These are phyloP conservation scores for Aspergillus saccharolyticus DNA, from an alignment of 495 filamentous ascomycete species.

Conservation along the genomic window DNA sequence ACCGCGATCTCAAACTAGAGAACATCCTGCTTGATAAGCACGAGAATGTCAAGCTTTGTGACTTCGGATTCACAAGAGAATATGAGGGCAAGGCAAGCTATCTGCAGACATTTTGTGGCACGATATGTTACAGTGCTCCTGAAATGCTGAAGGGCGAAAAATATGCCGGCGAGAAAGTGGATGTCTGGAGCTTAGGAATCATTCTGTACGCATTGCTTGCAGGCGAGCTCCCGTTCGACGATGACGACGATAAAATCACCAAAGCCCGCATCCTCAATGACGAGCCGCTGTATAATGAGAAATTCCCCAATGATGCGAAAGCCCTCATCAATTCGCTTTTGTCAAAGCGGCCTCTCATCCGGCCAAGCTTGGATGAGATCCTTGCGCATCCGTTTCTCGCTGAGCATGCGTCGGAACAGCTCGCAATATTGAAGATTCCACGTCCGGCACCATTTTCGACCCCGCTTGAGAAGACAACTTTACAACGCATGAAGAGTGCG, in stretches of 20 bases:
- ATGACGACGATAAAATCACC: constrained; percentile 83
- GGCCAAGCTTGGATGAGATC: constrained; percentile 83
- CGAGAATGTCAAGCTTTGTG: constrained; percentile 97
- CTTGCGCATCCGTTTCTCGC: constrained; percentile 83
- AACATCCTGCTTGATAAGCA: constrained; percentile 96
- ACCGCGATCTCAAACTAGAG: constrained; percentile 94
- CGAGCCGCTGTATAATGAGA: constrained; percentile 79
- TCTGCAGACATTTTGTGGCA: constrained; percentile 95
- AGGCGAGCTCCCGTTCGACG: constrained; percentile 93
- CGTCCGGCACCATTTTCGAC: constrained; percentile 84
- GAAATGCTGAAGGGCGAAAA: constrained; percentile 99
- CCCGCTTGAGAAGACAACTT: constrained; percentile 78
- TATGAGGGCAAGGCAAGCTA: constrained; percentile 95
- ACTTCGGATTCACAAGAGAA: constrained; percentile 96
- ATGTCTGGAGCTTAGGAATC: constrained; percentile 96
- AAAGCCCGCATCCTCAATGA: constrained; percentile 76
- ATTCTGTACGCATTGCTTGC: constrained; percentile 90
- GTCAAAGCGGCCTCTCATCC: constrained; percentile 80
- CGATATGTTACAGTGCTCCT: constrained; percentile 93
- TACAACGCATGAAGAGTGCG: constrained; percentile 91
- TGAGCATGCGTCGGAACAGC: constrained; percentile 83
- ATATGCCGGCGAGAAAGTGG: constrained; percentile 95
- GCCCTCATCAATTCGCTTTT: constrained; percentile 70
- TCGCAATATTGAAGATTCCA: constrained; percentile 81
- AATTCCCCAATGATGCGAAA: constrained; percentile 70